phyloP scores from a whole-genome alignment of 768 basidiomycete species.

The Rhodotorula diobovata region DNA sequence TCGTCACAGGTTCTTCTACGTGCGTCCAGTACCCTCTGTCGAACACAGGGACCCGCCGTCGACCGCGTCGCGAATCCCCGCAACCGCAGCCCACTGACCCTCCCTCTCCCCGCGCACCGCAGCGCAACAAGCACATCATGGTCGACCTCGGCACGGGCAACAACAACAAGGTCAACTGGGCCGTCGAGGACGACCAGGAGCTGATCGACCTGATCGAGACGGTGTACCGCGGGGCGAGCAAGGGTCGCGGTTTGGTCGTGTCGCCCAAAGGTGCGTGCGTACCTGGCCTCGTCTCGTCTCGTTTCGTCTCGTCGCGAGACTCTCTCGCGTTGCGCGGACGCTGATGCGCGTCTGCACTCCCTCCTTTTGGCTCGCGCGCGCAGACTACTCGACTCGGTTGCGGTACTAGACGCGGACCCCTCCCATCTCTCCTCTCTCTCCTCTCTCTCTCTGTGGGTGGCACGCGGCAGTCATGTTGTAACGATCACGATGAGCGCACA shows the following conservation, averaged over 20 bases:
- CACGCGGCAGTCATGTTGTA: no score
- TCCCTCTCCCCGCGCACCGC: neutral
- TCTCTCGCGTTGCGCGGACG: conserved; percentile 1
- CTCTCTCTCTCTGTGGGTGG: no score
- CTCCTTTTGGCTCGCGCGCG: neutral
- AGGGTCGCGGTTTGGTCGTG: conserved; percentile 90
- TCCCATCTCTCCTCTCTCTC: neutral
- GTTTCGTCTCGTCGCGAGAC: no score
- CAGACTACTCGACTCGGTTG: conserved; percentile 79
- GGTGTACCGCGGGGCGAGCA: conserved; percentile 94
- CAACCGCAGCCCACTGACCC: neutral
- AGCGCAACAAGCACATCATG: conserved; percentile 87
- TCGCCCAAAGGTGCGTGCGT: conserved; percentile 22
- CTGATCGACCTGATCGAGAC: conserved; percentile 98
- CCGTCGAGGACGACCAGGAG: conserved; percentile 98
- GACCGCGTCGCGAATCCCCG: neutral
- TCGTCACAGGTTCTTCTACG: conserved; percentile 42
- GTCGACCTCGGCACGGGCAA: conserved; percentile 68
- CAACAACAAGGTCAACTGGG: conserved; percentile 73
- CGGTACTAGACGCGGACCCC: conserved; percentile 59
- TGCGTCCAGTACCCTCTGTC: neutral
- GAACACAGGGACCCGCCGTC: no score
- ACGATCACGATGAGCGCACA: neutral
- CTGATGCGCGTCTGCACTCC: no score
- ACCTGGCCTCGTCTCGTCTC: no score